These are phyloP conservation scores for Ascochyta lentis DNA, from an alignment of 2,329 filamentous ascomycete genomes.

Conservation along the genomic window DNA sequence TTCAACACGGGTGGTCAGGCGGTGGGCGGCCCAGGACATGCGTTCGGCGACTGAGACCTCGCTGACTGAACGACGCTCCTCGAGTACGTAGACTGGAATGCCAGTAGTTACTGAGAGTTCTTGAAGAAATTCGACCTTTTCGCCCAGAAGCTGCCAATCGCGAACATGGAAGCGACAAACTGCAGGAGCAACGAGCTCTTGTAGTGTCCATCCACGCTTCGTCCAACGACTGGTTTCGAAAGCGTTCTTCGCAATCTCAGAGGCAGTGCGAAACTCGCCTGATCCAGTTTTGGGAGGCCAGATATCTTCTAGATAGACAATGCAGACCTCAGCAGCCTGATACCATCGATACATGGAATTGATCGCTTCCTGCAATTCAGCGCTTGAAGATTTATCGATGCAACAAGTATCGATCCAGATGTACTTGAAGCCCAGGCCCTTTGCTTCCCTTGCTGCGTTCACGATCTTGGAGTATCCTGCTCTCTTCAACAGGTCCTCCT, in stretches of 20 bases:
- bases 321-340: constrained; percentile 20
- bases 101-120: constrained; percentile 34
- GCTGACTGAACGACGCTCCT: constrained; percentile 22
- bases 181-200: constrained; percentile 37
- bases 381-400: constrained; percentile 30
- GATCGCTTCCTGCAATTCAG: constrained; percentile 31
- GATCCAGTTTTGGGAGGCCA: constrained; percentile 6
- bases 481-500: constrained; percentile 21
- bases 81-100: constrained; percentile 32
- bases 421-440: constrained; percentile 16
- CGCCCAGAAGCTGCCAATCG: constrained; percentile 36
- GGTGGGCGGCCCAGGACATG: constrained; percentile 39
- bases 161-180: constrained; percentile 34
- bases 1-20: constrained; percentile 37
- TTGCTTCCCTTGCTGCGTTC: constrained; percentile 17
- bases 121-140: constrained; percentile 32
- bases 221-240: constrained; percentile 33
- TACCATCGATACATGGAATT: constrained; percentile 36
- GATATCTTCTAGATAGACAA: constrained; percentile 27
- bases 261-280: constrained; percentile 15
- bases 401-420: constrained; percentile 36
- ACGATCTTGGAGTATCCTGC: constrained; percentile 26
- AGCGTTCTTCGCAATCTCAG: constrained; percentile 21
- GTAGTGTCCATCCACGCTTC: constrained; percentile 39
- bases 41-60: constrained; percentile 35